Evolutionary conservation across 2,329 filamentous ascomycete genomes (phyloP), one percentile per base, ranked within the genome.

Genomic region (Phialemonium atrogriseum): DNA sequence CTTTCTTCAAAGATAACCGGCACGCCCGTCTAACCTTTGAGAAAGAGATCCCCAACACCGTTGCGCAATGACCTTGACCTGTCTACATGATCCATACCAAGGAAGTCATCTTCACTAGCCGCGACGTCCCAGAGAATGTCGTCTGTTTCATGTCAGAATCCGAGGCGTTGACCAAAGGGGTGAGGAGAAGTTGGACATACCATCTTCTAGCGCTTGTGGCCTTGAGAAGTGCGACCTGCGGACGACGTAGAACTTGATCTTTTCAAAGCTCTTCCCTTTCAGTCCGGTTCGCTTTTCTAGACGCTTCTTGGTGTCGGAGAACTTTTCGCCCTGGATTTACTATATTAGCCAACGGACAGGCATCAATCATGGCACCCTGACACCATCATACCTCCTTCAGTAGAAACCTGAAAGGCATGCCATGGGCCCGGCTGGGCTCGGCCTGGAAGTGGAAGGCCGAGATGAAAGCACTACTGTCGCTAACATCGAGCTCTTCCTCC

Each of bases 261-360:
- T 96, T 58, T 98, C 89, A 45, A 98, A 88, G 43, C 86, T 86
- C 68, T 98, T 98, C 56, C 91, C 93, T 60, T 95, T 95, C 61
- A 98, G 80, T 16, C 88, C 88, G 1, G 85, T 94, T 37, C 89
- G 73, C 57, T 88, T 89, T 46, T 91, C 88, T 4, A 98, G 66
- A n/a, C 91, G 78, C 60, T 94, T 86, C 64, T 89, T 95, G 25
- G 88, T 95, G 20, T 96, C 85, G 36, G 77, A 78, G 59, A 98
- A 96, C 23, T 70, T 68, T 56, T 98, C 91, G 33, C 78, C 84
- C 77, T 89, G 31, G 7, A 35, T 10, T 5, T 5, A 13, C 37
- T 37, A 54, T 43, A 24, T 20, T 10, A 5, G 23, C 10, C 13
- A 14, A 11, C 17, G 30, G 12, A 15, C 13, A 27, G 24, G 15